These are phyloP conservation scores for Amaranthus hypochondriacus DNA, from an alignment of 148 eudicot species.

Conservation along the genomic window DNA sequence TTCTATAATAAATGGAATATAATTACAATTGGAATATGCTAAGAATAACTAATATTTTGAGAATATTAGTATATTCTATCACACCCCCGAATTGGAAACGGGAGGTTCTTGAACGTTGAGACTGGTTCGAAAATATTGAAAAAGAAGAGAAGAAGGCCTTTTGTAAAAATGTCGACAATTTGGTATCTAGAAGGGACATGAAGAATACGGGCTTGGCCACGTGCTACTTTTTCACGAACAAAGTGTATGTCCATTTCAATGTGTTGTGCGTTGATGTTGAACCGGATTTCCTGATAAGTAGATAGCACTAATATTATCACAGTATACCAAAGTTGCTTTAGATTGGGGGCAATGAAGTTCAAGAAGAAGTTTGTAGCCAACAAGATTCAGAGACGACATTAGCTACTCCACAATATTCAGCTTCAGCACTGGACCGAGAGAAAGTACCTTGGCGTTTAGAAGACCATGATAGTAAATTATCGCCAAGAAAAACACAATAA, in stretches of 20 bases:
- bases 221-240: neutral
- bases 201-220: neutral
- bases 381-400: slow-evolving; percentile 4
- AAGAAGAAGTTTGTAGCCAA: neutral
- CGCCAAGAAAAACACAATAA: no score
- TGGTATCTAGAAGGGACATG: neutral
- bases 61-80: neutral
- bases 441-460: no score
- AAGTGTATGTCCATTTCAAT: neutral
- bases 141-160: neutral
- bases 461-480: no score
- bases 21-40: no score
- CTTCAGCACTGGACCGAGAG: neutral
- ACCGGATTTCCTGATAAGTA: neutral
- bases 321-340: neutral
- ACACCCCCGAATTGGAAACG: no score
- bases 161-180: neutral
- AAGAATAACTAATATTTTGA: no score
- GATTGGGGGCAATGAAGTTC: neutral
- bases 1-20: no score
- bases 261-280: neutral
- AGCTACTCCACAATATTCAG: neutral
- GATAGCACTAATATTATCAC: neutral
- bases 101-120: no score
- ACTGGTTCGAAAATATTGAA: neutral